Conservation (phyloP, 495 filamentous ascomycete genomes). For the Penicillium nucicola region DNA sequence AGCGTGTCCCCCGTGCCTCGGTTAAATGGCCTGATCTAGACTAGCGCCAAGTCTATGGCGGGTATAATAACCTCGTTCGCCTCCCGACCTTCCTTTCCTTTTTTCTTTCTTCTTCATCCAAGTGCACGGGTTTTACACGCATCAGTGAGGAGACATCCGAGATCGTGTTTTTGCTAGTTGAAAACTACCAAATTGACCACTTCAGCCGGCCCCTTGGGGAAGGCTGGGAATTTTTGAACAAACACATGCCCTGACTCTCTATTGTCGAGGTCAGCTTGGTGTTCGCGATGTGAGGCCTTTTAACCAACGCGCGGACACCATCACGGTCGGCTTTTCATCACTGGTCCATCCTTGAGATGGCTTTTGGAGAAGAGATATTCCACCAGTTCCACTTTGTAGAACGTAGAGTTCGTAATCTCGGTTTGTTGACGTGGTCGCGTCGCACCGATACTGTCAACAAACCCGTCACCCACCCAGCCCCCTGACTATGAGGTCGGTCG, state of each 20-base stretch:
- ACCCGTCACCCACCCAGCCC: too few species aligned
- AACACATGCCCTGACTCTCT: conserved; percentile 24
- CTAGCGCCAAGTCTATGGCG: conserved; percentile 21
- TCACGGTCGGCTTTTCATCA: conserved; percentile 46
- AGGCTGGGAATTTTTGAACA: conserved; percentile 52
- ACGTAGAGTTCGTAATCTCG: too few species aligned
- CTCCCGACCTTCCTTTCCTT: conserved; percentile 18
- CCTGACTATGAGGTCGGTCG: too few species aligned
- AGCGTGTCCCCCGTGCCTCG: too few species aligned
- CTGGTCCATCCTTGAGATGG: conserved; percentile 38
- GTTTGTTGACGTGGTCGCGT: too few species aligned
- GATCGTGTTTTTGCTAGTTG: conserved; percentile 59
- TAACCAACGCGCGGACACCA: conserved; percentile 4
- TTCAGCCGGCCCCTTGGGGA: conserved; percentile 40
- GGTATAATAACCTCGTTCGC: conserved; percentile 17
- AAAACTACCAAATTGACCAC: conserved; percentile 55
- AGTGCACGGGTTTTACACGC: conserved; percentile 56
- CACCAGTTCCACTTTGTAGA: too few species aligned
- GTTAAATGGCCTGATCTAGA: conserved; percentile 4
- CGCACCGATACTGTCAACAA: too few species aligned
- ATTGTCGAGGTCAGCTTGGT: conserved; percentile 17
- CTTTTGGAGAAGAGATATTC: conserved; percentile 48
- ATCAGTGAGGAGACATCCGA: conserved; percentile 58
- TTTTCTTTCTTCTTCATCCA: conserved; percentile 48
- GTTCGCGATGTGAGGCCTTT: conserved; percentile 4